These are phyloP conservation scores for Pulveroboletus frians DNA, from an alignment of 768 basidiomycete species.

Conservation along the genomic window DNA sequence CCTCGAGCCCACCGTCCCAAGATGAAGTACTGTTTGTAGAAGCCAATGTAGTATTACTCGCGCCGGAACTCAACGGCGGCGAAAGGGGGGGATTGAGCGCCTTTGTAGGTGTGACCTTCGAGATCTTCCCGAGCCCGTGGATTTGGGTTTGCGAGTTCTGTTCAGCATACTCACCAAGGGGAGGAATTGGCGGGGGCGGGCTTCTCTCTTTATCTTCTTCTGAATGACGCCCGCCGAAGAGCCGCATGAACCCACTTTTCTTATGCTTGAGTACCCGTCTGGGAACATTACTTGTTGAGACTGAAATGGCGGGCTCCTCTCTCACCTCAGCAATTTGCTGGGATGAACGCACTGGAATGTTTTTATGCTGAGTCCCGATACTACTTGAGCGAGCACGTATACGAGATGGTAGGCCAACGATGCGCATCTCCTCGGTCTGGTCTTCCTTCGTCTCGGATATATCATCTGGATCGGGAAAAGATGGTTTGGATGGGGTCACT, in stretches of 20 bases:
- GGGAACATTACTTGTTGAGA: slow-evolving; percentile 14
- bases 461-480: slow-evolving; percentile 33
- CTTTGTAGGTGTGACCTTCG: slow-evolving; percentile 28
- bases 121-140: slow-evolving; percentile 28
- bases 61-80: slow-evolving; percentile 27
- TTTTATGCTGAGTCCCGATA: slow-evolving; percentile 49
- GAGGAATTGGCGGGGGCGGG: slow-evolving; percentile 54
- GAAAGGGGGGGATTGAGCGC: slow-evolving; percentile 41
- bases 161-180: slow-evolving; percentile 37
- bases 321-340: slow-evolving; percentile 39
- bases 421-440: slow-evolving; percentile 24
- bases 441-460: slow-evolving; percentile 19
- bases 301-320: slow-evolving; percentile 33
- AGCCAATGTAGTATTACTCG: slow-evolving; percentile 16
- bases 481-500: slow-evolving; percentile 21
- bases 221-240: slow-evolving; percentile 52
- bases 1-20: slow-evolving; percentile 12
- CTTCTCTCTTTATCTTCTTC: slow-evolving; percentile 34
- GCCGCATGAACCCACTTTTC: slow-evolving; percentile 77
- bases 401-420: slow-evolving; percentile 20
- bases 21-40: slow-evolving; percentile 2
- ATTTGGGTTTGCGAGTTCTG: slow-evolving; percentile 16
- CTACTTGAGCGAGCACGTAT: slow-evolving; percentile 59
- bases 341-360: slow-evolving; percentile 32
- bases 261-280: slow-evolving; percentile 61